Conservation (phyloP, 129 eudicot genomes). For the Flaveria brownii region DNA sequence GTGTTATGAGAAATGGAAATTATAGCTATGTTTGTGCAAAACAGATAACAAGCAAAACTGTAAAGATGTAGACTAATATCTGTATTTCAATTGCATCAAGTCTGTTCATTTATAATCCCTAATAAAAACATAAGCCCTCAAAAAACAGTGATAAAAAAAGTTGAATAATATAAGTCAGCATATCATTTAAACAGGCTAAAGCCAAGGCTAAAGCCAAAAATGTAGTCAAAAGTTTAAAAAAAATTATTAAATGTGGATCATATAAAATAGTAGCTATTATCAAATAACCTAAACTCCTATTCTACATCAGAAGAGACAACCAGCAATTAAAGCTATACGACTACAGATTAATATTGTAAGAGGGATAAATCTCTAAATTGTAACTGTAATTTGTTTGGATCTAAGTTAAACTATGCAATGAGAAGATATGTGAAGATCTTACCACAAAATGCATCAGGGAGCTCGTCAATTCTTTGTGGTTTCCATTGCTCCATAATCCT, state of each 20-base stretch:
- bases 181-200: constrained; percentile 4
- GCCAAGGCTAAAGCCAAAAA: too few relatives aligned
- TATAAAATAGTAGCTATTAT: too few relatives aligned
- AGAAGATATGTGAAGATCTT: constrained; percentile 14
- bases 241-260: too few relatives aligned
- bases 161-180: neutral
- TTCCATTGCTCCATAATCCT: constrained; percentile 92
- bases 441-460: constrained; percentile 98
- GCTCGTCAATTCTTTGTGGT: constrained; percentile 88
- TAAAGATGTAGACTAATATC: neutral
- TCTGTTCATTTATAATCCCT: constrained; percentile 10
- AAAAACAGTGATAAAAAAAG: neutral
- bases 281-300: constrained; percentile 7
- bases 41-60: constrained; percentile 1
- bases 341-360: constrained; percentile 1
- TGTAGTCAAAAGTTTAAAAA: neutral
- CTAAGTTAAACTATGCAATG: neutral
- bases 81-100: constrained; percentile 4
- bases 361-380: neutral
- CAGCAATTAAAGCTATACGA: neutral
- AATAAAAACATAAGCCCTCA: constrained; percentile 9
- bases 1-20: constrained; percentile 29
- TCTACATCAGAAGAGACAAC: constrained; percentile 2
- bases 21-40: neutral
- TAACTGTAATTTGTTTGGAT: neutral